Conservation (phyloP, 2,329 filamentous ascomycete genomes). For the Stagonosporopsis rhizophila region DNA sequence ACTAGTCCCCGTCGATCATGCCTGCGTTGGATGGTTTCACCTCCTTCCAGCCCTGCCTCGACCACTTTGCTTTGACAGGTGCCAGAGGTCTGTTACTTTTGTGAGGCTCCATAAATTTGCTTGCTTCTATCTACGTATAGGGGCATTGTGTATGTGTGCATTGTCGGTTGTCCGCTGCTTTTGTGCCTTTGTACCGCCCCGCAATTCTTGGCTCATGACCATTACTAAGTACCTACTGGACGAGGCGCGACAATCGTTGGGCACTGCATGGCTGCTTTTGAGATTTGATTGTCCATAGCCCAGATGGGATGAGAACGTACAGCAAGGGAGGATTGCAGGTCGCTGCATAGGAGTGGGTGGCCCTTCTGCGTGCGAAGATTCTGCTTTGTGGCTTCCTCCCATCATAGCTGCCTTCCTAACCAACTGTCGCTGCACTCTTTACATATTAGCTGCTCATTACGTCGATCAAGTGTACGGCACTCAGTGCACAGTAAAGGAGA, state of each 20-base stretch:
- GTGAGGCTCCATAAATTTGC: slow-evolving; percentile 3
- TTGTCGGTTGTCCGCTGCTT: slow-evolving; percentile 4
- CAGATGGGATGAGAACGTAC: background rate
- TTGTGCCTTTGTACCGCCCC: slow-evolving; percentile 21
- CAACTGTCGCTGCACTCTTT: background rate
- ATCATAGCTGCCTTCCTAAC: background rate
- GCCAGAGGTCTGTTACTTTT: slow-evolving; percentile 21
- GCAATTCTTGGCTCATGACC: slow-evolving; percentile 28
- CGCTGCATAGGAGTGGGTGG: background rate
- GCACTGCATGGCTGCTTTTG: slow-evolving; percentile 12
- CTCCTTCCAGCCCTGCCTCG: slow-evolving; percentile 10
- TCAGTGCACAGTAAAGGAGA: background rate
- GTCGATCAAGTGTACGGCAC: background rate
- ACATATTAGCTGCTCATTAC: background rate
- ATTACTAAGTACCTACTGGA: background rate
- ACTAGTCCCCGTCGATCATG: slow-evolving; percentile 30
- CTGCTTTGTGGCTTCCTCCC: background rate
- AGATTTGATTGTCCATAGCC: background rate
- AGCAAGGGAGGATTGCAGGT: background rate
- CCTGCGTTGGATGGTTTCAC: slow-evolving; percentile 36
- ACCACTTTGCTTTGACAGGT: slow-evolving; percentile 21
- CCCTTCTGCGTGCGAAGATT: background rate
- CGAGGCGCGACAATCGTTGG: slow-evolving; percentile 16
- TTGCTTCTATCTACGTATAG: background rate
- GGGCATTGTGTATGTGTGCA: background rate